These are phyloP conservation scores for Chamaenerion angustifolium DNA, from an alignment of 345 rosid genomes.

Conservation along the genomic window DNA sequence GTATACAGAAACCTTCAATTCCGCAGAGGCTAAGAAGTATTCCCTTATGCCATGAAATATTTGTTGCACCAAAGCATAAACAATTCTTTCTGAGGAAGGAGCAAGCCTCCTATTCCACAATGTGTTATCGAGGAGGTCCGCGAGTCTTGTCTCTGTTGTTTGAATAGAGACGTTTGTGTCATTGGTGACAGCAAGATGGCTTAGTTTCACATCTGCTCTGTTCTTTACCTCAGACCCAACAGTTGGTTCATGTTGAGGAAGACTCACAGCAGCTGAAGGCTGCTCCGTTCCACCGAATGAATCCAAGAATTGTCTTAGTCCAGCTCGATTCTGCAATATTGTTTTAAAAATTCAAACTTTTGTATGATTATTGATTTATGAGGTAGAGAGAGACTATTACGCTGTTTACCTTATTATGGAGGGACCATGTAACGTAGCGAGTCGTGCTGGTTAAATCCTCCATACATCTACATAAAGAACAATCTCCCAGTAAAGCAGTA, in stretches of 20 bases:
- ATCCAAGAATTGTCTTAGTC: constrained; percentile 73
- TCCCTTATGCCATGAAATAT: constrained; percentile 91
- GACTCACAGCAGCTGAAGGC: constrained; percentile 20
- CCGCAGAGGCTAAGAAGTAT: constrained; percentile 84
- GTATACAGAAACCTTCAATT: constrained; percentile 46
- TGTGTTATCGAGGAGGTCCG: constrained; percentile 80
- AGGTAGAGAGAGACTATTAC: too few species aligned
- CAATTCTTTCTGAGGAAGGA: constrained; percentile 91
- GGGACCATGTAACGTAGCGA: constrained; percentile 90
- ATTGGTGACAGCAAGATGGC: constrained; percentile 53
- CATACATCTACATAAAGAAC: constrained; percentile 45
- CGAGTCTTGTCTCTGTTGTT: constrained; percentile 75
- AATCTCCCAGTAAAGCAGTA: neutral
- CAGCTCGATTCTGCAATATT: constrained; percentile 61
- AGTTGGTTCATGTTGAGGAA: constrained; percentile 39
- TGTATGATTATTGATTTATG: too few species aligned
- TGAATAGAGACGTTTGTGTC: constrained; percentile 52
- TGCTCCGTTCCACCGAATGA: constrained; percentile 76
- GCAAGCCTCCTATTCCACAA: constrained; percentile 84
- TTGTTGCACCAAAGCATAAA: constrained; percentile 82
- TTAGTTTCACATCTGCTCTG: constrained; percentile 62
- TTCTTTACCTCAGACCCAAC: constrained; percentile 37
- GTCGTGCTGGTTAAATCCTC: constrained; percentile 87
- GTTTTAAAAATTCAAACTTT: neutral
- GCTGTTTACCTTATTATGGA: constrained; percentile 67